Evolutionary conservation across 345 rosid genomes (phyloP).

Genomic region (Excoecaria agallocha): DNA sequence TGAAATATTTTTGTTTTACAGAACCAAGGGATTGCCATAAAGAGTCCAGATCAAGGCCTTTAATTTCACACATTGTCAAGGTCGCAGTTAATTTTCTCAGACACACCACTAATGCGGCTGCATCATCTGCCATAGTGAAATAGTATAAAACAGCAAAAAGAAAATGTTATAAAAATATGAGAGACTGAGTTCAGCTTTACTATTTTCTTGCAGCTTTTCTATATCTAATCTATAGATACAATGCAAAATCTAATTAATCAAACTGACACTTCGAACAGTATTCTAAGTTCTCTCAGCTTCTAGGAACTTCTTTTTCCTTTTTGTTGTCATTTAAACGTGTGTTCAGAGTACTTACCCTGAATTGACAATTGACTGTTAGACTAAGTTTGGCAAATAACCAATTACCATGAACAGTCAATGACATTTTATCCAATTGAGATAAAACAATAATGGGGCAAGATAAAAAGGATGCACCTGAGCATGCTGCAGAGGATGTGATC

Average conservation of each 20-base stretch:
- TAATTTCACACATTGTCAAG: background rate
- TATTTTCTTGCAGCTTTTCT: background rate
- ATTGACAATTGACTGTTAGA: background rate
- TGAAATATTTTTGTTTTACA: background rate
- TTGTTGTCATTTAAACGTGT: background rate
- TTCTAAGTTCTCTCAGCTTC: background rate
- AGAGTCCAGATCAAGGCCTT: background rate
- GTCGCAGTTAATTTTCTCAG: background rate
- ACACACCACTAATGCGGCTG: background rate
- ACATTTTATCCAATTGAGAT: background rate
- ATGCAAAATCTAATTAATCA: background rate
- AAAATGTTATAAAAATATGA: background rate
- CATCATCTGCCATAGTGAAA: background rate
- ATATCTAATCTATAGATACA: background rate
- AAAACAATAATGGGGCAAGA: background rate
- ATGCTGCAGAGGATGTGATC: background rate
- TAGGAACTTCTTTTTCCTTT: background rate
- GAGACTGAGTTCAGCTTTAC: constrained; percentile 18
- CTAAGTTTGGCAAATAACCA: background rate
- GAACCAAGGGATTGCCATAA: background rate
- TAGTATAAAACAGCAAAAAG: background rate
- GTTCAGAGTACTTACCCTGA: background rate
- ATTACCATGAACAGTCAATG: no score
- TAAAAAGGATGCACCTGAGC: background rate
- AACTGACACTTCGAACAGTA: background rate